phyloP scores from a whole-genome alignment of 139 green algal genomes.

The Chlamydomonas incerta region DNA sequence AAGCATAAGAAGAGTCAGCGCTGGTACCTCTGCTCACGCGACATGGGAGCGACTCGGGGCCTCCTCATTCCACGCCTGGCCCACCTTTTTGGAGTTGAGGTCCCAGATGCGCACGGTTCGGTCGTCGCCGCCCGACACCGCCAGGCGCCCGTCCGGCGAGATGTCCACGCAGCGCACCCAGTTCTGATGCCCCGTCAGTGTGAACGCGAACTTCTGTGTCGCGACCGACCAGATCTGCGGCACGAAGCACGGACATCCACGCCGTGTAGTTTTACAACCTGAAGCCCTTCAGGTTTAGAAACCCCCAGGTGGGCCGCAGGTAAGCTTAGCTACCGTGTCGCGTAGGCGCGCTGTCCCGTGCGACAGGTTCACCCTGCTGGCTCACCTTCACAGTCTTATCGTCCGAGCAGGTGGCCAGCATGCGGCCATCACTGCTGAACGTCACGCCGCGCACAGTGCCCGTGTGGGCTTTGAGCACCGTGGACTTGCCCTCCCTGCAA shows the following conservation, averaged over 20 bases:
- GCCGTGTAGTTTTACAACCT: too few relatives aligned
- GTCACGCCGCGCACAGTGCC: slow-evolving; percentile 82
- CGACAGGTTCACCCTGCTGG: too few relatives aligned
- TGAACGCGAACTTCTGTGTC: slow-evolving; percentile 83
- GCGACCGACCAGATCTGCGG: slow-evolving; percentile 86
- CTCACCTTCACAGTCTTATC: slow-evolving; percentile 91
- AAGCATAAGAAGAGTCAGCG: too few relatives aligned
- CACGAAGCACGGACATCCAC: too few relatives aligned
- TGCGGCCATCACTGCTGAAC: slow-evolving; percentile 82
- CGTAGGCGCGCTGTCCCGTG: too few relatives aligned
- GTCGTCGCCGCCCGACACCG: slow-evolving; percentile 87
- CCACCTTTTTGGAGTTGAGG: slow-evolving; percentile 68
- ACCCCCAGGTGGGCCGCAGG: too few relatives aligned
- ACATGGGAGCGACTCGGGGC: too few relatives aligned
- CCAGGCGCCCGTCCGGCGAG: slow-evolving; percentile 81
- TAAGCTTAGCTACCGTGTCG: too few relatives aligned
- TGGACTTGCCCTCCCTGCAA: slow-evolving; percentile 86
- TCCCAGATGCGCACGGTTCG: slow-evolving; percentile 84
- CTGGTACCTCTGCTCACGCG: too few relatives aligned
- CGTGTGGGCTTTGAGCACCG: slow-evolving; percentile 86
- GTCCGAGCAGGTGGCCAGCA: slow-evolving; percentile 83
- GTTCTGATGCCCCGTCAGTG: slow-evolving; percentile 87
- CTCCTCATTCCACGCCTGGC: slow-evolving; percentile 80
- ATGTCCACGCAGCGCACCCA: slow-evolving; percentile 87
- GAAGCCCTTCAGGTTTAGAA: too few relatives aligned